These are phyloP conservation scores for Wallemia mellicola DNA, from an alignment of 1,284 basidiomycete species.

Conservation along the genomic window DNA sequence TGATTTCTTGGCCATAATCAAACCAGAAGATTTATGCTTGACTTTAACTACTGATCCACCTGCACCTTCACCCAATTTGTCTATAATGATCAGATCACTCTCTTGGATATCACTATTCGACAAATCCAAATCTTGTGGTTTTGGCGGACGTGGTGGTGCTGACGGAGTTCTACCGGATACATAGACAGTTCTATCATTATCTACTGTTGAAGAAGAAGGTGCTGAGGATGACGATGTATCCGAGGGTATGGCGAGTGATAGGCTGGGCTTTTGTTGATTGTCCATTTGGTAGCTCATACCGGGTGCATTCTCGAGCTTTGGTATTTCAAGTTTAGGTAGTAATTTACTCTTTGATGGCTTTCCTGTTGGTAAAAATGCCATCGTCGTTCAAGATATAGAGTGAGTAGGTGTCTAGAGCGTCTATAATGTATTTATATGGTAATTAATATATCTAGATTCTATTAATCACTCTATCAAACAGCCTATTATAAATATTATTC, in stretches of 20 bases:
- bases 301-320: background rate
- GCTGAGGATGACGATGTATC: background rate
- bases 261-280: background rate
- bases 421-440: too few species aligned
- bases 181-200: background rate
- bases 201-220: background rate
- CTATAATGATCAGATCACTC: constrained; percentile 36
- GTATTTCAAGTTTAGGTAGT: background rate
- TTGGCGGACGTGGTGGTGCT: background rate
- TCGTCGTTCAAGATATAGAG: too few species aligned
- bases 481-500: too few species aligned
- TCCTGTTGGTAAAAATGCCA: background rate
- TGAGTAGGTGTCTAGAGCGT: too few species aligned
- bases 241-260: background rate
- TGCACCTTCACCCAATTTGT: constrained; percentile 68
- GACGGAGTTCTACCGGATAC: background rate
- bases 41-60: constrained; percentile 88
- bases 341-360: background rate
- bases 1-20: constrained; percentile 71
- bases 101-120: background rate
- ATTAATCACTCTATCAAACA: too few species aligned
- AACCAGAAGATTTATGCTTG: constrained; percentile 36
- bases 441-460: too few species aligned
- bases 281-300: background rate
- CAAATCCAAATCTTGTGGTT: background rate